Evolutionary conservation across 2,329 filamentous ascomycete genomes (phyloP), one percentile per base, ranked within the genome.

Genomic region (Venturia asperata): DNA sequence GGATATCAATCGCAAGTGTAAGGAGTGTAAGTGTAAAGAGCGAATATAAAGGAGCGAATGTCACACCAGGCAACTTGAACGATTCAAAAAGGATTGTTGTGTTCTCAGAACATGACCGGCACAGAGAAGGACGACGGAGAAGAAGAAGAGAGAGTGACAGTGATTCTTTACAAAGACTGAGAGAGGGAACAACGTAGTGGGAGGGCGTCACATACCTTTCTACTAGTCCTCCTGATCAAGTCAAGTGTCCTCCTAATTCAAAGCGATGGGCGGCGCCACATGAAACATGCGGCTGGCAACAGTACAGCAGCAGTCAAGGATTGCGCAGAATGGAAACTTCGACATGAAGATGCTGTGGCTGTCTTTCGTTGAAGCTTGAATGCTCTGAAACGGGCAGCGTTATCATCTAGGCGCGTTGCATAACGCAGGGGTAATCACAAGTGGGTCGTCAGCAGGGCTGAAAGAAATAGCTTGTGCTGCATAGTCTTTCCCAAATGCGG

Each of bases 101-200:
- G 52, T 58, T 37, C 52, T 58, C 27, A 58, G 52, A 58, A 37
- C 52, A 58, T 58, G 52, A 58, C 52, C 52, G 37, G 37, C 30
- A 39, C 30, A 41, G 15, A 41, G 39, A 15, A 41, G 39, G 15
- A 13, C 52, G 37, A 58, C 7, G 52, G 19, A 13, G 47, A 55
- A 55, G 24, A 34, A 55, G 30, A 55, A 11, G 17, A 47, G 4
- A 30, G 52, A 58, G 21, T 10, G 47, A 27, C 24, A 52, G 47
- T 27, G 21, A 11, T 27, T 13, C 10, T 47, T 47, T 9, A 24
- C 45, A 7, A 24, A 47, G 45, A 47, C 42, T 45, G 45, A 47
- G 21, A 47, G 45, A 47, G 6, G 45, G 45, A 47, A 21, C 19
- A 21, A 21, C 3, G 30, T 15, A 15, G 15, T 41, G 27, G 27